Conservation (phyloP, 2,329 filamentous ascomycete species). For the Cladorrhinum sp. region DNA sequence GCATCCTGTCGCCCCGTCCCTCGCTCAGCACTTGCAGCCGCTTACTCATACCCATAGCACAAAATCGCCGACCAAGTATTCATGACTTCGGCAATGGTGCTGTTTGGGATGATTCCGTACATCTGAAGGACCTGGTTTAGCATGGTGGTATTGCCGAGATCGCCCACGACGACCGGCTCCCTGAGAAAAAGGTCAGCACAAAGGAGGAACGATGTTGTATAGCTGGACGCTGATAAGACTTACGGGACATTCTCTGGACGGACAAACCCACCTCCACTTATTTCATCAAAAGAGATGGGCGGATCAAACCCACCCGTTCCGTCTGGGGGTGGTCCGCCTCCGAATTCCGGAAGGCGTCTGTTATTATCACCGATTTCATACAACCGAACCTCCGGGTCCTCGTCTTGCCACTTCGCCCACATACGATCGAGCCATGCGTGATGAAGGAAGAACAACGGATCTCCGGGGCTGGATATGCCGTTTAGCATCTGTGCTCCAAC, state of each 20-base stretch:
- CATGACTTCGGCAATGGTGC: slow-evolving; percentile 21
- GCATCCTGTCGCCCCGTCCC: background rate
- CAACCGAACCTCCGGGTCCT: slow-evolving; percentile 23
- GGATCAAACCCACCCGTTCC: background rate
- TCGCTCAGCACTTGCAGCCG: background rate
- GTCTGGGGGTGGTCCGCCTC: background rate
- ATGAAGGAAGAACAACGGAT: slow-evolving; percentile 33
- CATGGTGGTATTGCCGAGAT: slow-evolving; percentile 12
- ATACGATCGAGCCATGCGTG: slow-evolving; percentile 32
- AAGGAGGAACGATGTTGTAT: background rate
- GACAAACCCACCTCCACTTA: background rate
- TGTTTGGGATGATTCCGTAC: slow-evolving; percentile 17
- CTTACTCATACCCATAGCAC: slow-evolving; percentile 14
- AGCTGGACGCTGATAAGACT: background rate
- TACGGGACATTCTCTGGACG: slow-evolving; percentile 13
- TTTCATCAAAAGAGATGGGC: background rate
- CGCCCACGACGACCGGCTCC: slow-evolving; percentile 7
- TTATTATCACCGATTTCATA: slow-evolving; percentile 28
- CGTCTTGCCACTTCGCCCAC: slow-evolving; percentile 33
- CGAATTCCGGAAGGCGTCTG: slow-evolving; percentile 1
- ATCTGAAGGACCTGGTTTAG: slow-evolving; percentile 19
- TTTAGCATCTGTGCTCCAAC: slow-evolving; percentile 25
- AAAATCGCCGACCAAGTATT: slow-evolving; percentile 15
- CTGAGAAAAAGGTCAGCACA: slow-evolving; percentile 9
- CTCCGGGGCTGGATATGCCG: slow-evolving; percentile 33